Evolutionary conservation across 441 rosid species (phyloP).

Genomic region (Flueggea neowawraea): DNA sequence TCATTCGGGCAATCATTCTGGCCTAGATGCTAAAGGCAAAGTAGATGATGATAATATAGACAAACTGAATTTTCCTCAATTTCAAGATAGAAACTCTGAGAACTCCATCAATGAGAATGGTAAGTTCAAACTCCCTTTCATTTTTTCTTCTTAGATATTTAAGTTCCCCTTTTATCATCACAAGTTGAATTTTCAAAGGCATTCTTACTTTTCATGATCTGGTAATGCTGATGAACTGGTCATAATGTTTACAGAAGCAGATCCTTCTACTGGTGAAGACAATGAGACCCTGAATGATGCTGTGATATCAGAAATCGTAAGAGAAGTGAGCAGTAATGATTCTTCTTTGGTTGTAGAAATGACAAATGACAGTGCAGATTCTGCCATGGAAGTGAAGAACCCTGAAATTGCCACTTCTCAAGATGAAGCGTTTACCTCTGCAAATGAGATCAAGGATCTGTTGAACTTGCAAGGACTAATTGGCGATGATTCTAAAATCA

Average conservation of each 20-base stretch:
- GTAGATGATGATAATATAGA: not conserved
- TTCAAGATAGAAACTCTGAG: constrained; percentile 10
- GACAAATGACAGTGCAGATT: constrained; percentile 6
- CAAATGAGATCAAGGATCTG: not conserved
- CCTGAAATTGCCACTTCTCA: not conserved
- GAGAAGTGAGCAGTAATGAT: not conserved
- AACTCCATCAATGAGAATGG: constrained; percentile 18
- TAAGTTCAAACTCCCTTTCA: constrained; percentile 4
- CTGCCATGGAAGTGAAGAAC: not conserved
- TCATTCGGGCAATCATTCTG: constrained; percentile 8
- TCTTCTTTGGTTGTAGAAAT: constrained; percentile 1
- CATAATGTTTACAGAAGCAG: constrained; percentile 15
- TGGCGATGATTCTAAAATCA: too few relatives aligned
- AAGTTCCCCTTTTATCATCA: too few relatives aligned
- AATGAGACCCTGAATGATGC: constrained; percentile 4
- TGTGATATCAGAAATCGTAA: constrained; percentile 4
- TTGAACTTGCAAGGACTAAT: not conserved
- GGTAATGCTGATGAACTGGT: constrained; percentile 1
- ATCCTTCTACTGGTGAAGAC: constrained; percentile 8
- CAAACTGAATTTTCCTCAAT: not conserved
- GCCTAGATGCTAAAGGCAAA: constrained; percentile 1
- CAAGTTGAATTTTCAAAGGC: too few relatives aligned
- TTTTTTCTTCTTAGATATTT: too few relatives aligned
- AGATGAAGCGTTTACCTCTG: not conserved
- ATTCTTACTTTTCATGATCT: too few relatives aligned